Evolutionary conservation across 805 yeast species (phyloP).

Genomic region (Sugiyamaella boreocaroliniensis): DNA sequence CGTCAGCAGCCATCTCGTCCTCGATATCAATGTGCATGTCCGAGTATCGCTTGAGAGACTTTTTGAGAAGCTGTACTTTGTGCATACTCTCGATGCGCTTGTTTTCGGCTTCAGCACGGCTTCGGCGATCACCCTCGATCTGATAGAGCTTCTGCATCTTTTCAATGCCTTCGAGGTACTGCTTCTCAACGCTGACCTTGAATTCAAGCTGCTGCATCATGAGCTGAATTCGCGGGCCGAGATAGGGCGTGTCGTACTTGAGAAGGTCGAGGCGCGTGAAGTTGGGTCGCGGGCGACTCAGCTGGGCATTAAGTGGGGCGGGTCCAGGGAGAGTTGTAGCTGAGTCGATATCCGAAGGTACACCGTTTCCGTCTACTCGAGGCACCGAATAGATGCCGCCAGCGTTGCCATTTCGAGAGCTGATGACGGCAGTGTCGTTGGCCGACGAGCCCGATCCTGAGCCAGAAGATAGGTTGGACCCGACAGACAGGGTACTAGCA

Average conservation of each 20-base stretch:
- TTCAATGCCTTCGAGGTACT: slow-evolving; percentile 87
- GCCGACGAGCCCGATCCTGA: background rate
- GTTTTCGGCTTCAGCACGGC: slow-evolving; percentile 81
- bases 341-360: background rate
- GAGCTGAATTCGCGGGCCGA: slow-evolving; percentile 89
- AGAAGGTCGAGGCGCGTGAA: slow-evolving; percentile 52
- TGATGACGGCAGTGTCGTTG: background rate
- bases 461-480: slow-evolving; percentile 1
- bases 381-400: background rate
- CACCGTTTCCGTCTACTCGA: background rate
- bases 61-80: slow-evolving; percentile 74
- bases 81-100: slow-evolving; percentile 80
- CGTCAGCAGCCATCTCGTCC: slow-evolving; percentile 47
- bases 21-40: slow-evolving; percentile 70
- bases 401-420: background rate
- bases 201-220: slow-evolving; percentile 94
- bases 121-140: slow-evolving; percentile 83
- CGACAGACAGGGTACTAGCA: slow-evolving; percentile 10
- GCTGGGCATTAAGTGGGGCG: background rate
- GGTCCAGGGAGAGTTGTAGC: background rate
- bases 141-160: slow-evolving; percentile 80
- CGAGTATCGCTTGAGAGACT: slow-evolving; percentile 78
- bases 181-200: slow-evolving; percentile 88
- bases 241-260: slow-evolving; percentile 88
- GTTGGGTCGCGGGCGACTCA: slow-evolving; percentile 16